Base-by-base conservation (phyloP, 2,329 filamentous ascomycete genomes). In the Talaromyces sp. region DNA sequence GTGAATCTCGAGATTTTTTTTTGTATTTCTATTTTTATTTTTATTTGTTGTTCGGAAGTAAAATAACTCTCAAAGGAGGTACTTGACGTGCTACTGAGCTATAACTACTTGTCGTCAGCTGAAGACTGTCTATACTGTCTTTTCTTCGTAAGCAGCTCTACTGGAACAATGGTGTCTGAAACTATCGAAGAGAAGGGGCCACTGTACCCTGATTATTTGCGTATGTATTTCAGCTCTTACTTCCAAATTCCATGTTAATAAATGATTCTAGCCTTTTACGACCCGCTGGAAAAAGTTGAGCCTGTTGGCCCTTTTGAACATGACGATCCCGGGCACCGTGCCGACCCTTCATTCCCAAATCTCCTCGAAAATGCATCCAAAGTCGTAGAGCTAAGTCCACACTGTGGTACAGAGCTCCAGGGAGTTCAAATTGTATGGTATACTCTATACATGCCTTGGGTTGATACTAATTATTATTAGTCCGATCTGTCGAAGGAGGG, bases 121-220 rank as follows among this genome's bases (percentile, higher is more conserved):
- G 24, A 27, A n/a, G 24, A 27, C 24, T 27, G 24, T 9, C 24
- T 9, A 4, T 5, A 27, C 4, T 9, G 9, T 27, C 9, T 27
- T 27, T 5, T 27, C 24, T 27, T 27, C 24, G 24, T 27, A 27
- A 27, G 24, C 24, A 27, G 24, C 24, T 27, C 9, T 27, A 27
- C 24, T 27, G 5, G 24, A 27, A 45, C 16, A 9, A 45, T 45
- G 42, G 42, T 45, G 29, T 45, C 42, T 17, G 42, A 45, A 22
- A 33, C 27, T 9, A 20, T 45, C n/a, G 42, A 30, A 27, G 41
- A 22, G 29, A 33, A 45, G 42, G 27, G 17, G 9, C 42, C 42
- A 8, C 16, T 45, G n/a, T 45, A 45, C 29, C 42, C 42, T 33
- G 42, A 45, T 27, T 45, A 45, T 8, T 30, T 45, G 42, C 42